Base-by-base conservation (phyloP, 2,329 filamentous ascomycete species). In the Aspergillus neoniger region DNA sequence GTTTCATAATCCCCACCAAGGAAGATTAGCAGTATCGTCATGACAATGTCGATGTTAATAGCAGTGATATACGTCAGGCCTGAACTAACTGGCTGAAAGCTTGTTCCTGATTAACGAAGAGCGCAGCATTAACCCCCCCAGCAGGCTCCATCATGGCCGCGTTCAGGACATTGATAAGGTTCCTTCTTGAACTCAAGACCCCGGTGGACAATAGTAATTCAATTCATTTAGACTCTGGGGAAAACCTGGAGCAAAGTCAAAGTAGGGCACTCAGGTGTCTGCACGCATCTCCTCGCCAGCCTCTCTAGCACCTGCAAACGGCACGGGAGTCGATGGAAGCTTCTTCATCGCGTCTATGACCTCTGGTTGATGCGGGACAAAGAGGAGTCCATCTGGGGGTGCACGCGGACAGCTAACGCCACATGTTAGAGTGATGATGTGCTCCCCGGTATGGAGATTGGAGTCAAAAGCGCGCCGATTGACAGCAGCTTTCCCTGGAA, bases 391-490 rank as follows among this genome's bases (percentile, higher is more conserved):
- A 55, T 30, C 53, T 62, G 49, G 62, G 59, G 32, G 32, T 36
- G 61, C 62, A 21, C 59, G 44, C 52, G 48, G 25, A 41, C 41
- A 48, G 51, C 59, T 55, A 44, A 61, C 62, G 59, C 60, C 56
- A 64, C 62, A 55, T 39, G 49, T 38, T 59, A 30, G 39, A 52
- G 53, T 44, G 50, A 64, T 65, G 58, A 61, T 64, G 63, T 61
- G 55, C 57, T 59, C 56, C 19, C 14, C 25, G 23, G 21, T 15
- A 49, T 25, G 44, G 44, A 30, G 28, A 30, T 21, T 44, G 41
- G 41, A 44, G 41, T 23, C 23, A 9, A 17, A 21, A 23, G 19
- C 41, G 41, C 47, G 15, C 25, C 47, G 47, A 32, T 50, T 50
- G 25, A 50, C 47, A 23, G 21, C 44, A 12, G 25, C 47, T 17